Conservation (phyloP, 2,329 filamentous ascomycete genomes). For the Boeremia lycopersici region DNA sequence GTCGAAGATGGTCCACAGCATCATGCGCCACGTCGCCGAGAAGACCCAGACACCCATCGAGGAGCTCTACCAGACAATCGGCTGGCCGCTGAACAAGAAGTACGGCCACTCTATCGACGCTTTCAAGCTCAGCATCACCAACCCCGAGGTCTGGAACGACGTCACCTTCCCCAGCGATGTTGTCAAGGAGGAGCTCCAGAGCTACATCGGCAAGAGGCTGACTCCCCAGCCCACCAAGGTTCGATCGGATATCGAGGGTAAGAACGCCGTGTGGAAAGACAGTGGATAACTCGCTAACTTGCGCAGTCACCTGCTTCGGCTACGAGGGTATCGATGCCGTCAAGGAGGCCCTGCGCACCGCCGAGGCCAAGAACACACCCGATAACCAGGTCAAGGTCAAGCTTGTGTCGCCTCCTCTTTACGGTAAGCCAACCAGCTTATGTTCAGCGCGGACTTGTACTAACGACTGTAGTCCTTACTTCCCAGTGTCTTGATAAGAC, state of each 20-base stretch:
- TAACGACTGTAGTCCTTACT: slow-evolving; percentile 70
- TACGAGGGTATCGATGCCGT: slow-evolving; percentile 99
- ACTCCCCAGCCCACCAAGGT: slow-evolving; percentile 99
- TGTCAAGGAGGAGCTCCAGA: slow-evolving; percentile 86
- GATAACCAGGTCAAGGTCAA: slow-evolving; percentile 98
- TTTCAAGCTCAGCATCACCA: slow-evolving; percentile 99
- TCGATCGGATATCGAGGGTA: slow-evolving; percentile 89
- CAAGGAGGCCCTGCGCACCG: slow-evolving; percentile 87
- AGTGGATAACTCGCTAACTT: slow-evolving; percentile 15
- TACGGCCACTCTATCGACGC: slow-evolving; percentile 96
- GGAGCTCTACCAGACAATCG: slow-evolving; percentile 89
- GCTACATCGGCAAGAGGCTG: slow-evolving; percentile 95
- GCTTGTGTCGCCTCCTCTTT: slow-evolving; percentile 95
- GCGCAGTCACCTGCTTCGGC: slow-evolving; percentile 58
- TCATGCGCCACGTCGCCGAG: slow-evolving; percentile 98
- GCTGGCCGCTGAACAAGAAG: slow-evolving; percentile 97
- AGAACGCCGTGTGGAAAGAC: slow-evolving; percentile 57
- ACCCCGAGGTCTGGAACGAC: slow-evolving; percentile 94
- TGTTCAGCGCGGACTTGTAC: not conserved
- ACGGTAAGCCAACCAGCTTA: slow-evolving; percentile 51
- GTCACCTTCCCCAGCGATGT: slow-evolving; percentile 85
- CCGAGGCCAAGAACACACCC: slow-evolving; percentile 88
- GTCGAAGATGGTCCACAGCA: slow-evolving; percentile 98
- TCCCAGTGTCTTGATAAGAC: slow-evolving; percentile 95
- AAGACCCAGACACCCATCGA: slow-evolving; percentile 96